Conservation (phyloP, 108 stramenopile species). For the Bacterosira constricta region DNA sequence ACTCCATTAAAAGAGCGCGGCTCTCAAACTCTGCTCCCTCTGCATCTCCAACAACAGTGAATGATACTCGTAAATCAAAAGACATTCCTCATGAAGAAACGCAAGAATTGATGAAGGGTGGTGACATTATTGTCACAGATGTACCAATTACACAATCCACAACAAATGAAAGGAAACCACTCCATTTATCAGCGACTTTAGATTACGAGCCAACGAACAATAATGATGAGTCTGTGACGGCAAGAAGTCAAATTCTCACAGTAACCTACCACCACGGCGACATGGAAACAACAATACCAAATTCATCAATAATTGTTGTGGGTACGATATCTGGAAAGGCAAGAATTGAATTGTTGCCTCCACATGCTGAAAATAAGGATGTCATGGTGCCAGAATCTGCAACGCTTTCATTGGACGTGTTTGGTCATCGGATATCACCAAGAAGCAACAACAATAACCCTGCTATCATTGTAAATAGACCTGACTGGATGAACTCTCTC, state of each 20-base stretch:
- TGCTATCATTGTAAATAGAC: conserved; percentile 24
- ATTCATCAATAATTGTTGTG: conserved; percentile 1
- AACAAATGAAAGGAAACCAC: neutral
- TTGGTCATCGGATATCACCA: conserved; percentile 25
- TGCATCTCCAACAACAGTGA: too few relatives aligned
- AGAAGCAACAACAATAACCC: neutral
- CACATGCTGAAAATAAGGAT: neutral
- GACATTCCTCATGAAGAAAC: neutral
- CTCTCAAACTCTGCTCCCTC: neutral
- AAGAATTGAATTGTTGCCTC: conserved; percentile 23
- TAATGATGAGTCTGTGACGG: neutral
- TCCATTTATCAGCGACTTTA: neutral
- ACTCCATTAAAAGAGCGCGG: neutral
- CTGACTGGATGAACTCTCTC: conserved; percentile 44
- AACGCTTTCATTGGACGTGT: conserved; percentile 29
- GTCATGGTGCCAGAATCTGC: neutral
- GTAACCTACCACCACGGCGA: conserved; percentile 6
- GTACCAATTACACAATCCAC: neutral
- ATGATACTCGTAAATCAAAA: too few relatives aligned
- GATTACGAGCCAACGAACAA: conserved; percentile 1
- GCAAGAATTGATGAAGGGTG: too few relatives aligned
- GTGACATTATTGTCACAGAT: neutral
- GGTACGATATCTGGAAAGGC: conserved; percentile 36
- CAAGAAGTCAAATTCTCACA: conserved; percentile 26
- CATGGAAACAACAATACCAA: neutral